A percentile compares a stretch with the other conserved stretches of the same genome.
phyloP scores from a whole-genome alignment of 2,329 filamentous ascomycete genomes.

The Talaromyces albobiverticillius region DNA sequence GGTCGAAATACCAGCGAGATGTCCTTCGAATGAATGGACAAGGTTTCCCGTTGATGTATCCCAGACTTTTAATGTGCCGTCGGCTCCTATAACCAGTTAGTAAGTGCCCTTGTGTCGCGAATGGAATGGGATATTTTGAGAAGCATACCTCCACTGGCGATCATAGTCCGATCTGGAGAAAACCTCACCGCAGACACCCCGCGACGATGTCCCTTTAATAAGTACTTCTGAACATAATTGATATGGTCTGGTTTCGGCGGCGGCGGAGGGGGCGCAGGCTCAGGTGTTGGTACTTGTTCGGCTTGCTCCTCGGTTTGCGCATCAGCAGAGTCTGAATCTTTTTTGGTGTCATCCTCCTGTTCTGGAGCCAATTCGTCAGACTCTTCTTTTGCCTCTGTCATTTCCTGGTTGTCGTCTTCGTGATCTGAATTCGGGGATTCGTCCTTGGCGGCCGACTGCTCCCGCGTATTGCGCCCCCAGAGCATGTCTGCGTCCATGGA shows the following conservation, averaged over 20 bases:
- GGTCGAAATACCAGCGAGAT: constrained; percentile 87
- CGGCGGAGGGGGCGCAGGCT: constrained; percentile 39
- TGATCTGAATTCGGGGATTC: constrained; percentile 8
- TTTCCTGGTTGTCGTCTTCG: constrained; percentile 17
- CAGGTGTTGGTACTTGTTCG: constrained; percentile 33
- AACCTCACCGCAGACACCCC: constrained; percentile 84
- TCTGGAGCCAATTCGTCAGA: constrained; percentile 16
- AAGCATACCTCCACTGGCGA: constrained; percentile 72
- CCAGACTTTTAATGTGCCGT: constrained; percentile 91
- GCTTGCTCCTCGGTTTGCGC: constrained; percentile 16
- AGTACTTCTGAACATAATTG: constrained; percentile 67
- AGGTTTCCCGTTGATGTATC: constrained; percentile 72
- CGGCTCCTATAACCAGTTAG: constrained; percentile 57
- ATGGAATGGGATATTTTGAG: constrained; percentile 1
- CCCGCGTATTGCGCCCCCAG: constrained; percentile 24
- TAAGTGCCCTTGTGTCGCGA: neutral
- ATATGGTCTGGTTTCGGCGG: constrained; percentile 56
- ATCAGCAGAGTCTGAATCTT: constrained; percentile 15
- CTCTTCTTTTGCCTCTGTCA: constrained; percentile 15
- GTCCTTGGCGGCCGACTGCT: constrained; percentile 13
- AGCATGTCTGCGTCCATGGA: constrained; percentile 36
- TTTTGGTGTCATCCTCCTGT: constrained; percentile 11
- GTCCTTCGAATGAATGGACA: constrained; percentile 85
- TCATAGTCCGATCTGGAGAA: constrained; percentile 84
- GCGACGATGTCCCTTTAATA: constrained; percentile 72